Conservation (phyloP, 345 rosid genomes). For the Dipteronia dyeriana region DNA sequence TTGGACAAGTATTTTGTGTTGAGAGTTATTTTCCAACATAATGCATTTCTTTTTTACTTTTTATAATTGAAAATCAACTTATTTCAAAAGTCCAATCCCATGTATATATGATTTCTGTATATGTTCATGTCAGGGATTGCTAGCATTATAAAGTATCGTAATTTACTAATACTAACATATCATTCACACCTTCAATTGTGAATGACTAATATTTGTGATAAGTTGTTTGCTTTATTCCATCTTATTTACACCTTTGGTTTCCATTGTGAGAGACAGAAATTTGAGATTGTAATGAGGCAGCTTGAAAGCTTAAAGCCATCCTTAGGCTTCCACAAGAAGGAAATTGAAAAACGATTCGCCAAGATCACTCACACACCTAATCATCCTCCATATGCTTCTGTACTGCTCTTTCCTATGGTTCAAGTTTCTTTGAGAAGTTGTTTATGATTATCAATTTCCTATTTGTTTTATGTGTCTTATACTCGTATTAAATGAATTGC, state of each 20-base stretch:
- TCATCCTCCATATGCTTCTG: conserved; percentile 24
- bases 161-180: no score
- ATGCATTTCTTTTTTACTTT: no score
- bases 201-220: neutral
- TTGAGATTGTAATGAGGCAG: conserved; percentile 1
- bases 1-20: neutral
- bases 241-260: neutral
- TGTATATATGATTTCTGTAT: no score
- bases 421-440: neutral
- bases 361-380: conserved; percentile 11
- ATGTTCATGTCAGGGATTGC: no score
- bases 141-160: no score
- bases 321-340: neutral
- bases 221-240: neutral
- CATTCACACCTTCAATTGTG: neutral
- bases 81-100: no score
- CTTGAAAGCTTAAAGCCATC: conserved; percentile 2
- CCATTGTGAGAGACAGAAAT: neutral
- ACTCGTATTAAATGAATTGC: neutral
- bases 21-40: no score
- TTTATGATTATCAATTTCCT: neutral
- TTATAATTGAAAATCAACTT: no score
- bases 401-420: neutral
- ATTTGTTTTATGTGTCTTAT: neutral
- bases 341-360: neutral